Base-by-base conservation (phyloP, 2,329 filamentous ascomycete genomes). In the Lachnellula hyalina region DNA sequence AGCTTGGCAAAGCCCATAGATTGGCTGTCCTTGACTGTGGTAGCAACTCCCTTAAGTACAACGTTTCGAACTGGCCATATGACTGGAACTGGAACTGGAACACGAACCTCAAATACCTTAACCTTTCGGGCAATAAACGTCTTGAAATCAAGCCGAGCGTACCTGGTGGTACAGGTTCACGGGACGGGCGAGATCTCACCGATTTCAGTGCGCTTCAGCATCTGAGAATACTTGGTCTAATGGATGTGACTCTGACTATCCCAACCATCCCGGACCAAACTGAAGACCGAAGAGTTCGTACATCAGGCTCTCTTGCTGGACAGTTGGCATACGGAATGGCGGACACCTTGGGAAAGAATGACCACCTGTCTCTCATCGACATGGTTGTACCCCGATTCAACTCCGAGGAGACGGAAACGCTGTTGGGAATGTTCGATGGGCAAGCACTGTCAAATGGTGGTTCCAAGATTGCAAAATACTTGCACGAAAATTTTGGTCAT, bases 51-150 rank as follows among this genome's bases (percentile, higher is more conserved):
- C 77, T 99, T 54, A 99, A 97, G 72, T 99, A 99, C 80, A 99
- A 99, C 69, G 95, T 99, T 47, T 94, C 91, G 32, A 99, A 99
- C 67, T 96, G 96, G 79, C 94, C 93, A 0, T 99, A 99, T 69
- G 94, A 99, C 70, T 99, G 94, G 94, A 99, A 99, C 67, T 99
- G 94, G 94, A 97, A 97, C 68, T 89, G 94, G 79, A 99, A 99
- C 67, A 90, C 89, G 48, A 95, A 96, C 65, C 75, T 99, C 61
- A 88, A 92, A 60, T 99, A 95, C 68, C 85, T 99, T 59, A 99
- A 97, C 67, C 78, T 99, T 67, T 97, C 93, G 0, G 94, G 94
- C 50, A 99, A 99, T 75, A 96, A 96, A 72, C 85, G 93, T 49
- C 75, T 99, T 35, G 94, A 99, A 72, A 97, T 99, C 74, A 87